Conservation (phyloP, 495 filamentous ascomycete species). For the Penicillium longicatenatum region DNA sequence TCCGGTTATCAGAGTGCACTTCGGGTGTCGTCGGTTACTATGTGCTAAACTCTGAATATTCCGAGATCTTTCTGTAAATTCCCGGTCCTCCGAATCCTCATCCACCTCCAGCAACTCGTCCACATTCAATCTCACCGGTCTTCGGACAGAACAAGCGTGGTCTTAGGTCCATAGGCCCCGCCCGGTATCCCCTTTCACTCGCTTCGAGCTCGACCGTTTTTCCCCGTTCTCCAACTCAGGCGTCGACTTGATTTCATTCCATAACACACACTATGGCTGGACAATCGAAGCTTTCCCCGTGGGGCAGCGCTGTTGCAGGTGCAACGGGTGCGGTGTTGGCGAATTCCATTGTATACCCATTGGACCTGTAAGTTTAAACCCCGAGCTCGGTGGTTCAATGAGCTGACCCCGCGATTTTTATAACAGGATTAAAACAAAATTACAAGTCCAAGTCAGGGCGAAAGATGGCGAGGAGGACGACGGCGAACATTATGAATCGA, state of each 20-base stretch:
- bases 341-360: slow-evolving; percentile 93
- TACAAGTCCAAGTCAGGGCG: slow-evolving; percentile 92
- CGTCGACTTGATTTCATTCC: background rate
- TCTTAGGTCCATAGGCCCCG: slow-evolving; percentile 20
- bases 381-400: background rate
- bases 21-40: slow-evolving; percentile 23
- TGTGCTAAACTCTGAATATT: slow-evolving; percentile 2
- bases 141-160: slow-evolving; percentile 19
- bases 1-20: slow-evolving; percentile 13
- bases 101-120: background rate
- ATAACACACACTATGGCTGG: slow-evolving; percentile 60
- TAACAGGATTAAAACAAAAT: slow-evolving; percentile 86
- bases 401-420: background rate
- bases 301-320: slow-evolving; percentile 91
- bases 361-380: slow-evolving; percentile 73
- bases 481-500: slow-evolving; percentile 75
- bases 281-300: slow-evolving; percentile 90
- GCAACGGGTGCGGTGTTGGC: slow-evolving; percentile 92
- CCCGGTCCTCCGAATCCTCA: slow-evolving; percentile 4
- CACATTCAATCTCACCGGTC: slow-evolving; percentile 3
- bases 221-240: slow-evolving; percentile 5
- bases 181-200: slow-evolving; percentile 27
- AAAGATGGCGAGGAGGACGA: slow-evolving; percentile 40
- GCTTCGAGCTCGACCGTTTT: slow-evolving; percentile 11
- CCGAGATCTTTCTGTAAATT: slow-evolving; percentile 1